These are phyloP conservation scores for Citrus inodora DNA, from an alignment of 345 rosid genomes.

Conservation along the genomic window DNA sequence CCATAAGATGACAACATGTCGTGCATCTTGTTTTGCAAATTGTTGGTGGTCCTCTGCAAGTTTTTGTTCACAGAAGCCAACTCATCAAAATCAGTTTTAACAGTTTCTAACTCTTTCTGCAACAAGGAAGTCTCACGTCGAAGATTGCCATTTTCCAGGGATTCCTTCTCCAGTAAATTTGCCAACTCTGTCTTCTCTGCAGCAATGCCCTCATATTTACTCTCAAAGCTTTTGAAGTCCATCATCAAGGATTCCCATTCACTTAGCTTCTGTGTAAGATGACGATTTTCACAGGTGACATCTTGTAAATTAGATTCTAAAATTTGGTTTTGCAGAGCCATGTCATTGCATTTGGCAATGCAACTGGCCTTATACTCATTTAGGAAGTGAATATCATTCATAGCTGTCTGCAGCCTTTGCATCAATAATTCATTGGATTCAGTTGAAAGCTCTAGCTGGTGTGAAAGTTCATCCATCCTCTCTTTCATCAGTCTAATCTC, in stretches of 20 bases:
- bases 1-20: constrained; percentile 38
- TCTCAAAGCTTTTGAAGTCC: constrained; percentile 48
- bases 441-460: constrained; percentile 61
- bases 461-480: constrained; percentile 43
- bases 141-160: constrained; percentile 48
- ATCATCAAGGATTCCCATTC: constrained; percentile 62
- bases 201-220: constrained; percentile 52
- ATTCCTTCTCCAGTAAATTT: constrained; percentile 54
- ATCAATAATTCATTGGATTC: constrained; percentile 59
- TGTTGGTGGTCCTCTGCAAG: constrained; percentile 39
- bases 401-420: constrained; percentile 60
- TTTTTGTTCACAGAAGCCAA: constrained; percentile 42
- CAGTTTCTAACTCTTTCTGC: constrained; percentile 50
- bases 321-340: constrained; percentile 53
- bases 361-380: constrained; percentile 54
- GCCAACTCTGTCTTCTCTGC: constrained; percentile 62
- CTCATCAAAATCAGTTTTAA: constrained; percentile 43
- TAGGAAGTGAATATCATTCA: constrained; percentile 60
- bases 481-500: constrained; percentile 45
- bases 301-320: constrained; percentile 54
- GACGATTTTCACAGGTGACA: constrained; percentile 53
- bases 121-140: constrained; percentile 39
- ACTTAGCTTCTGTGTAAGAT: constrained; percentile 55
- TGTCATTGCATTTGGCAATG: constrained; percentile 53
- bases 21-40: constrained; percentile 45